phyloP scores from a whole-genome alignment of 768 basidiomycete genomes.

The Russula griseocarnosa region DNA sequence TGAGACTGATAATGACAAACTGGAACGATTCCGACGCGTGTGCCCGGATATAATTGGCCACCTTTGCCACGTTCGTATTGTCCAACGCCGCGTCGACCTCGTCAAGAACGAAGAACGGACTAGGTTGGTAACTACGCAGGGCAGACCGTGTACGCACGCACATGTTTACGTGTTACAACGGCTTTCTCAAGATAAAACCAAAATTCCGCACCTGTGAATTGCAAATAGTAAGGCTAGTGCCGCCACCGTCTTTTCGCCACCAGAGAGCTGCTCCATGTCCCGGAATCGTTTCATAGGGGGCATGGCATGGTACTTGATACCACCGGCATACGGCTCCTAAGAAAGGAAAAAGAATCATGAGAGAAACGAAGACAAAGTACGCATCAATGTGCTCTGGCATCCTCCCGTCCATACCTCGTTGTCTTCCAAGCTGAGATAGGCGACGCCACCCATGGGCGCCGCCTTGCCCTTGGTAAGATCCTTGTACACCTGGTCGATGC shows the following conservation, averaged over 20 bases:
- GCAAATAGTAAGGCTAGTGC: slow-evolving; percentile 95
- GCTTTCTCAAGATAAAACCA: neutral
- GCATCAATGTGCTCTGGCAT: slow-evolving; percentile 6
- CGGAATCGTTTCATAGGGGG: slow-evolving; percentile 99
- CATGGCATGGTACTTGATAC: slow-evolving; percentile 99
- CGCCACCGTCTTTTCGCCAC: slow-evolving; percentile 98
- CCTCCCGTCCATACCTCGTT: slow-evolving; percentile 62
- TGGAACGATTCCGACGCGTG: slow-evolving; percentile 86
- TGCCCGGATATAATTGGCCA: slow-evolving; percentile 86
- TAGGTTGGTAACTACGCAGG: slow-evolving; percentile 76
- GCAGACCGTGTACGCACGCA: neutral
- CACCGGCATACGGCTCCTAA: slow-evolving; percentile 78
- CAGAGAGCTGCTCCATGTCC: slow-evolving; percentile 98
- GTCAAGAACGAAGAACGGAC: slow-evolving; percentile 97
- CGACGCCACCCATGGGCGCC: slow-evolving; percentile 92
- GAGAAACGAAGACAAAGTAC: neutral
- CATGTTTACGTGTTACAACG: neutral
- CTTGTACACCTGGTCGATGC: slow-evolving; percentile 95
- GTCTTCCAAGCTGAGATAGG: slow-evolving; percentile 93
- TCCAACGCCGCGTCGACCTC: slow-evolving; percentile 97
- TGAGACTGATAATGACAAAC: slow-evolving; percentile 96
- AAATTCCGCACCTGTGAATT: slow-evolving; percentile 70
- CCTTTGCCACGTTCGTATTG: slow-evolving; percentile 96
- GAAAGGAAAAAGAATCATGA: slow-evolving; percentile 7
- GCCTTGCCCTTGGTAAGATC: slow-evolving; percentile 95